Base-by-base conservation (phyloP, 176 grass and related monocot species). In the Microstegium vimineum region DNA sequence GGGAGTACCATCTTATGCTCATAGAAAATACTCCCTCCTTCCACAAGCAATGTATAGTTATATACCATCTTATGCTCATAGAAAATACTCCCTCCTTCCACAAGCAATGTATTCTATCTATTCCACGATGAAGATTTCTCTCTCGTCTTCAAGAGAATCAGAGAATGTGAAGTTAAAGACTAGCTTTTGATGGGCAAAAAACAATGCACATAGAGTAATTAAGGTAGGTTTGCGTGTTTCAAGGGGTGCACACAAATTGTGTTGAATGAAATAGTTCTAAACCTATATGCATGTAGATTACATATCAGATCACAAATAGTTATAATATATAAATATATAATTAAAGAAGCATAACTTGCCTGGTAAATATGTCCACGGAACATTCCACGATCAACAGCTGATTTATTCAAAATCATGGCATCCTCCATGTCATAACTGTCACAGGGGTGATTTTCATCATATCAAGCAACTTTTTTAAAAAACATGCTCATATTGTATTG, bases 321-420 rank as follows among this genome's bases (percentile, higher is more conserved):
- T 16, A 65, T 33, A 47, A n/a, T 46, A 62, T n/a, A n/a, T n/a
- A n/a, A n/a, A n/a, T n/a, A n/a, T 13, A 27, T 27, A 25, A 61
- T 6, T 31, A 63, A 63, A 63, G 11, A 62, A 54, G 30, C 34
- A 31, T 71, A 81, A 77, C 66, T 78, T 73, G 92, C 95, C 95
- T 98, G 92, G 79, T 90, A 98, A 69, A 98, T 93, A 69, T 94
- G 90, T 42, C 95, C 95, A 74, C 90, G 95, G 78, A 87, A 91
- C 82, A 98, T 89, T 40, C 95, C 95, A 32, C 92, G 90, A 69
- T 98, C 95, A 77, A 98, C 90, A 82, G 95, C 81, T 66, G 92
- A 98, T 91, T 95, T 98, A 77, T 98, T 98, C 87, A 98, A 86
- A 82, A 98, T 95, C 92, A 98, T 98, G 62, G 95, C 95, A 80